Evolutionary conservation across 805 yeast genomes (phyloP), one percentile per base, ranked within the genome.

Genomic region (Saturnispora mendoncae): DNA sequence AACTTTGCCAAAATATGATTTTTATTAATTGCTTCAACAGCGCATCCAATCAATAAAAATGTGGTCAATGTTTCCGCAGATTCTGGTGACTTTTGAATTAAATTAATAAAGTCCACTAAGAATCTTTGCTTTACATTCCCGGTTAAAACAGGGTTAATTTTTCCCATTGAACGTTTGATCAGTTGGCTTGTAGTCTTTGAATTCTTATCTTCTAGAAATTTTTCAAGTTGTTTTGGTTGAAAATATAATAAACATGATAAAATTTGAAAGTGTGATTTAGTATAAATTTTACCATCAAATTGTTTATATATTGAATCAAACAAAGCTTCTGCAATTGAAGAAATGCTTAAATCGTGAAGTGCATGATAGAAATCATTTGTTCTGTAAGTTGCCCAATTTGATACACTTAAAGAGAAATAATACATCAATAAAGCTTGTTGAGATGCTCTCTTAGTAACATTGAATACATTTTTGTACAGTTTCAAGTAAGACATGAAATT

Each of bases 321-420:
- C n/a, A 67, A 42, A 0, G 49, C 28, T 18, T 63, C 68, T 5
- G 61, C 60, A 36, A 57, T 59, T 21, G 50, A 36, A 3, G 49
- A 30, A 4, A 56, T 26, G 1, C 36, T 17, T 4, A 40, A 20
- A 32, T 45, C 38, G 7, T 46, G 45, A 2, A 51, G 39, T 10
- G 54, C 51, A 20, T 53, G 55, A 14, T 66, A 39, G 44, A 62
- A 74, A 38, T 75, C 77, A 4, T 49, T 41, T 0, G 79, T 71
- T 46, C 75, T 62, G 10, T 74, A 62, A 41, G 68, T 51, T 2
- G 72, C 61, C 82, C 83, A 78, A 31, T 62, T 57, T 44, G 62
- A 58, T 6, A 75, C 47, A 3, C 74, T 56, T 37, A 67, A 66
- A n/a, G 74, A 53, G 34, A 75, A 62, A 45, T 66, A 74, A 32